Percentiles rank a stretch among this genome's conserved stretches.
phyloP scores from a whole-genome alignment of 805 yeast genomes.

The Candida suzukii region DNA sequence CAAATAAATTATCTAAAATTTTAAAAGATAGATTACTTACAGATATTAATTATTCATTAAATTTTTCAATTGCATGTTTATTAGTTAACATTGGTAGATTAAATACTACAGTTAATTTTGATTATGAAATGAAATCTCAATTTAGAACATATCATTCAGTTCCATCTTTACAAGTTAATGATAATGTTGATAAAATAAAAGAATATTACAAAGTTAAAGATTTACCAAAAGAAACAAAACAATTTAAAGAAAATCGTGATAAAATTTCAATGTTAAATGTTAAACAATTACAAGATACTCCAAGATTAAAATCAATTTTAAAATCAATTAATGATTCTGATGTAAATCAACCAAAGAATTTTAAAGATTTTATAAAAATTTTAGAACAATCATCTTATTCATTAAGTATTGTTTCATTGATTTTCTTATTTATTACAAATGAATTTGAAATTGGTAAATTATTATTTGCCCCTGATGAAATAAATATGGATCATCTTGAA shows the following conservation, averaged over 20 bases:
- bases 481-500: constrained; percentile 37
- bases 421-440: constrained; percentile 66
- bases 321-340: constrained; percentile 80
- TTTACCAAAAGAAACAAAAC: too few relatives aligned
- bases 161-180: constrained; percentile 75
- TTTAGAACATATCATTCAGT: constrained; percentile 89
- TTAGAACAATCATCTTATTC: constrained; percentile 9
- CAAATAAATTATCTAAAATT: constrained; percentile 76
- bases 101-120: constrained; percentile 92
- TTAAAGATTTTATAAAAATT: constrained; percentile 34
- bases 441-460: constrained; percentile 28
- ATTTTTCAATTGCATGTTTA: constrained; percentile 43
- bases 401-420: constrained; percentile 63
- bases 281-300: constrained; percentile 90
- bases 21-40: constrained; percentile 77
- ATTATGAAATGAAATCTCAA: constrained; percentile 92
- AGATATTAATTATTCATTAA: constrained; percentile 28
- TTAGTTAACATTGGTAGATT: constrained; percentile 88
- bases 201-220: constrained; percentile 16
- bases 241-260: background rate
- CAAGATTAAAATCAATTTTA: constrained; percentile 80
- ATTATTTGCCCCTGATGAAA: constrained; percentile 16
- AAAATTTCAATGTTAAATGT: constrained; percentile 32
- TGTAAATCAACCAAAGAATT: constrained; percentile 37
- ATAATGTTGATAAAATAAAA: constrained; percentile 28